Percentiles rank a stretch among this genome's conserved stretches.
Conservation (phyloP, 306 rosid genomes). For the Quercus aquifolioides region DNA sequence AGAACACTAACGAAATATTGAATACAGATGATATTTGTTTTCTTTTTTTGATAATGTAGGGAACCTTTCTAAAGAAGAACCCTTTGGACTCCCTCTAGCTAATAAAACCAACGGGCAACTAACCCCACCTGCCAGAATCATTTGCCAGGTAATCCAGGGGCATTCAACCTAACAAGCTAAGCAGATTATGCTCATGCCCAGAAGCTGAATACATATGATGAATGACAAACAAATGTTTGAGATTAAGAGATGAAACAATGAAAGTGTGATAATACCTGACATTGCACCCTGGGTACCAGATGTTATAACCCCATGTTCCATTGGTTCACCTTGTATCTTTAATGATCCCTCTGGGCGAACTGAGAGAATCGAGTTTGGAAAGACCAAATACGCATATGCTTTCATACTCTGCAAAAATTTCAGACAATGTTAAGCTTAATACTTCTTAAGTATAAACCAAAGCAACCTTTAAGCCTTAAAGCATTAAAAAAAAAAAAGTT, state of each 20-base stretch:
- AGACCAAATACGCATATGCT: conserved; percentile 79
- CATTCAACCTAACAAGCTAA: no score
- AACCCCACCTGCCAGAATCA: no score
- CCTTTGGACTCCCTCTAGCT: no score
- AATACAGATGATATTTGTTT: not conserved
- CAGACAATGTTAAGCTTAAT: conserved; percentile 6
- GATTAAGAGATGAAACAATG: not conserved
- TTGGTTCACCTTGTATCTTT: conserved; percentile 50
- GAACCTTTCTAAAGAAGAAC: no score
- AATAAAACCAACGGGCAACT: no score
- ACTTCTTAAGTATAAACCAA: not conserved
- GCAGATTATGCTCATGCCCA: no score
- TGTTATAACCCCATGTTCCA: conserved; percentile 77
- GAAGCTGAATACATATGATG: not conserved
- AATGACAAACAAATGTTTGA: not conserved
- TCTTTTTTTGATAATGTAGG: no score
- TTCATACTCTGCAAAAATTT: conserved; percentile 59
- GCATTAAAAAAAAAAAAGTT: not conserved
- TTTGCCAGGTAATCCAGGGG: no score
- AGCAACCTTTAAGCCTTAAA: not conserved
- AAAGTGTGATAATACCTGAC: conserved; percentile 55
- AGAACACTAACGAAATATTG: not conserved
- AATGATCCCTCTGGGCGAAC: conserved; percentile 43
- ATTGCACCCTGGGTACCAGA: conserved; percentile 89
- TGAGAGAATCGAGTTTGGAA: conserved; percentile 64